Base-by-base conservation (phyloP, 2,329 filamentous ascomycete species). In the Fusarium annulatum region DNA sequence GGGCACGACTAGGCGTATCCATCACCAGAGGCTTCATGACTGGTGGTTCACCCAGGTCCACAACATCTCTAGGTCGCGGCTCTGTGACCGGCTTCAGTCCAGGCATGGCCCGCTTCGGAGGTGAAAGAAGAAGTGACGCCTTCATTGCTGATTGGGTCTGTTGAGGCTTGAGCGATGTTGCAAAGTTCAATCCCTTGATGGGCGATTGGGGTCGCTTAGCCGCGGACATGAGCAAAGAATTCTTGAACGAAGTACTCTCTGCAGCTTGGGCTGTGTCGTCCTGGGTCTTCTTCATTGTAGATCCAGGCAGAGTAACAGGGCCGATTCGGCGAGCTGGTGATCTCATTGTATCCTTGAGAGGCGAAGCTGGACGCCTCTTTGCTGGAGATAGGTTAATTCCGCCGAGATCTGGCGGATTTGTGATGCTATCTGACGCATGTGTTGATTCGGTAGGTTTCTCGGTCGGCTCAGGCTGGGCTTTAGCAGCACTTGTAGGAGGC, bases 321-420 rank as follows among this genome's bases (percentile, higher is more conserved):
- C 79, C 79, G 34, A 82, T 81, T 38, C 80, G 80, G 77, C 88
- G 89, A 2, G 89, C 87, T 1, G 89, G 89, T 4, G 87, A 88
- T 69, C 85, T 88, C 78, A 91, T 82, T 1, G 85, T 81, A 30
- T 90, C 89, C 75, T 88, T 90, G 72, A 82, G 84, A 0, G 89
- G 86, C 3, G 88, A 88, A 9, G 84, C 76, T 4, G 87, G 85
- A 14, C 84, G 84, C 34, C 89, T 85, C 62, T 88, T 86, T n/a
- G 89, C 87, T 5, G 90, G 89, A 49, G 88, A 91, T 48, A 91
- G 80, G 18, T 84, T 80, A 3, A 84, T 79, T 8, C 80, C 75
- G 30, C 78, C 76, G 0, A 82, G 75, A 55, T 86, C 84, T 11
- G 82, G 80, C 10, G 81, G 69, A 21, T 83, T 79, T 12, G 78